Base-by-base conservation (phyloP, 305 asterid genomes). In the Rubia balearica region DNA sequence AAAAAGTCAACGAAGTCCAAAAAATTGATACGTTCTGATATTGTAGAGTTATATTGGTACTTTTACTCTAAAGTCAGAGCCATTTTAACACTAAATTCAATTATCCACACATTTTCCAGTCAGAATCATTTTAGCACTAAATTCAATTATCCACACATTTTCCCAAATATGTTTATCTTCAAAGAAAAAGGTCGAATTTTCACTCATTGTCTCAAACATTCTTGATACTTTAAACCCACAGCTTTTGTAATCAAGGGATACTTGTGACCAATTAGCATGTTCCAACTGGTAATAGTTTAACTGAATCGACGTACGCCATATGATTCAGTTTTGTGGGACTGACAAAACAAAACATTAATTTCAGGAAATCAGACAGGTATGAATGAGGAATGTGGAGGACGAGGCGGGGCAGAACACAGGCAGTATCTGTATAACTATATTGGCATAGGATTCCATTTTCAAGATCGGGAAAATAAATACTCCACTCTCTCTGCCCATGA, bases 381-480 rank as follows among this genome's bases (percentile, higher is more conserved):
- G n/a, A n/a, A n/a, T n/a, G 14, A 24, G 13, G 59, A 53, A 53
- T 16, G 61, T 49, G 46, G 38, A 51, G 63, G 19, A 33, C 7
- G 45, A 57, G 61, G 49, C 16, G n/a, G 30, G 33, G 53, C 17
- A 24, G 3, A 5, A 16, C 16, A 49, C 36, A 30, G 36, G 36
- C 36, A 30, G 36, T 30, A 1, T 49, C 3, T 12, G 17, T 13
- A 14, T 5, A n/a, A 5, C 46, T 19, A 19, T 65, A 9, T 56
- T 2, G 24, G 81, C 84, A 80, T 83, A 69, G 84, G 87, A 83
- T 83, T 74, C 87, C 81, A 14, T 57, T 57, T 27, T 8, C 67
- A 78, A 77, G 70, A 68, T 48, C 73, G 73, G 65, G 57, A 30
- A 75, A 70, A 71, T 76, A n/a, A 64, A 64, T 64, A 64, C n/a